Evolutionary conservation across 129 eudicot species (phyloP).

Genomic region (Lactuca sativa): DNA sequence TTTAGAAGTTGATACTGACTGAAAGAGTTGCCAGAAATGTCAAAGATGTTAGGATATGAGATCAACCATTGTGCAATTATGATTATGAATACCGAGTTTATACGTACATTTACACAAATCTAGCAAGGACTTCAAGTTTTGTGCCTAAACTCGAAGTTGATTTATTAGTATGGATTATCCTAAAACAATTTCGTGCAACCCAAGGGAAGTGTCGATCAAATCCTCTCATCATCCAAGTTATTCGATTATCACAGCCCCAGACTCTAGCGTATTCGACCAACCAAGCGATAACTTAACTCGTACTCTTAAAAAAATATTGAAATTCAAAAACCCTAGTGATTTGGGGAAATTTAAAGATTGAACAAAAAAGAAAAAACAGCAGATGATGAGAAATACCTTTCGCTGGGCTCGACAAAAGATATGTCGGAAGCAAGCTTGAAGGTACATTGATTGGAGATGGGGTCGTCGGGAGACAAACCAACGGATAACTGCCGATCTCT

Average conservation of each 20-base stretch:
- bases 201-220: too few species aligned
- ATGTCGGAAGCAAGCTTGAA: constrained; percentile 92
- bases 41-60: too few species aligned
- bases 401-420: constrained; percentile 67
- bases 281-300: neutral
- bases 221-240: neutral
- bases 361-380: neutral
- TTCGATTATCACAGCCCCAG: too few species aligned
- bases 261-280: neutral
- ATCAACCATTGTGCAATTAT: too few species aligned
- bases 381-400: constrained; percentile 41
- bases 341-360: neutral
- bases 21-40: too few species aligned
- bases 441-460: constrained; percentile 50
- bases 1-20: neutral
- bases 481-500: constrained; percentile 51
- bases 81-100: too few species aligned
- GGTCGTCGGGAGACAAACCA: constrained; percentile 47
- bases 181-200: too few species aligned
- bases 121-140: too few species aligned
- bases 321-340: constrained; percentile 22
- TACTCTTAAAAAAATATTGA: neutral
- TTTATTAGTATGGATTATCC: too few species aligned
- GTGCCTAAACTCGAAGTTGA: neutral
- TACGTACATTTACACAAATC: too few species aligned